These are phyloP conservation scores for Ogataea polymorpha DNA, from an alignment of 805 yeast genomes.

Conservation along the genomic window DNA sequence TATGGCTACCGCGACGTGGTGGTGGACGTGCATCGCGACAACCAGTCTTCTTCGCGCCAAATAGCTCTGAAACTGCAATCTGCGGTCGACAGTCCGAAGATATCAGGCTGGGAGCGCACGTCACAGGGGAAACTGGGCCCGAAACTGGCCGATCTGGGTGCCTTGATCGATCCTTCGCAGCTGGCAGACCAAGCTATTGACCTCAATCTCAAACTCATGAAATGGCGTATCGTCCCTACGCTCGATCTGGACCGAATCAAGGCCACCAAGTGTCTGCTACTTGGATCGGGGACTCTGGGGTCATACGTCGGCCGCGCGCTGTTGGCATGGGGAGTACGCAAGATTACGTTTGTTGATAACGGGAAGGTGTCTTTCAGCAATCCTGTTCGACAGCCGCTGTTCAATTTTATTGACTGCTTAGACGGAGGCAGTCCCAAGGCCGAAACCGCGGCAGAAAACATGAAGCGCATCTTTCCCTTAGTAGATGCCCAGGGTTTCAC, in stretches of 20 bases:
- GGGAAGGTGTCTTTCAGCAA: conserved; percentile 88
- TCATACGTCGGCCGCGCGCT: conserved; percentile 83
- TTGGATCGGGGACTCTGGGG: conserved; percentile 98
- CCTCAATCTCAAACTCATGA: conserved; percentile 86
- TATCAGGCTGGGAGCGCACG: conserved; percentile 91
- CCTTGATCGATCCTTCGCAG: conserved; percentile 75
- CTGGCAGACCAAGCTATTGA: conserved; percentile 92
- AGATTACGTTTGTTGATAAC: conserved; percentile 84
- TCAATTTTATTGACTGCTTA: conserved; percentile 74
- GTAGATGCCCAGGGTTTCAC: conserved; percentile 60
- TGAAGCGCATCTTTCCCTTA: conserved; percentile 75
- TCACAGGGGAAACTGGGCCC: conserved; percentile 72
- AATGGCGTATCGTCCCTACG: conserved; percentile 91
- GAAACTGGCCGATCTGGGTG: conserved; percentile 76
- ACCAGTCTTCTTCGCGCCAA: conserved; percentile 25
- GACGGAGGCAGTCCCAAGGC: conserved; percentile 80
- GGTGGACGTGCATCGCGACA: conserved; percentile 39
- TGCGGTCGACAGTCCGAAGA: conserved; percentile 34
- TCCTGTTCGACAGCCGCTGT: conserved; percentile 93
- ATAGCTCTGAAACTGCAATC: conserved; percentile 21
- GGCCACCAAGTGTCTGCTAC: conserved; percentile 59
- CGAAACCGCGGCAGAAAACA: conserved; percentile 65
- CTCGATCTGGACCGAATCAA: conserved; percentile 66
- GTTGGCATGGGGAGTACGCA: conserved; percentile 91
- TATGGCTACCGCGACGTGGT: conserved; percentile 35